phyloP scores from a whole-genome alignment of 257 asterid species.

The Solanum verrucosum region DNA sequence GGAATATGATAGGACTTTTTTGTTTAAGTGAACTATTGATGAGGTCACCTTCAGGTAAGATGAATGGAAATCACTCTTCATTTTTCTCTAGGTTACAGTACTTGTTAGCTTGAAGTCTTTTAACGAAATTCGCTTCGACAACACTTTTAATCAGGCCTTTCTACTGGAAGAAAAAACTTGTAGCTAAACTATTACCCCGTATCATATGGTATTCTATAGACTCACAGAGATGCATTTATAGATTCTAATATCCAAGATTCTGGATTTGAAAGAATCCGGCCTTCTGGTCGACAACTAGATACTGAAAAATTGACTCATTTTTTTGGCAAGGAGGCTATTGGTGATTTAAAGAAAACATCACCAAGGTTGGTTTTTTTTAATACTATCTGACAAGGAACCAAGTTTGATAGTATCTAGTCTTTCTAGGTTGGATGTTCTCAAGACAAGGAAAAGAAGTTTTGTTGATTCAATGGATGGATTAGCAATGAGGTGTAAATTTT shows the following conservation, averaged over 20 bases:
- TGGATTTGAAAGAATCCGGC: conserved; percentile 7
- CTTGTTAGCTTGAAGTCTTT: conserved; percentile 4
- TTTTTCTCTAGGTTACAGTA: too few relatives aligned
- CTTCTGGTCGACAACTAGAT: conserved; percentile 18
- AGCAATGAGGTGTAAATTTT: conserved; percentile 53
- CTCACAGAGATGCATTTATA: background rate
- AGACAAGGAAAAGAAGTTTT: conserved; percentile 38
- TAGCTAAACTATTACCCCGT: conserved; percentile 13
- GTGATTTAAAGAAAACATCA: background rate
- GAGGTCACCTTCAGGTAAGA: too few relatives aligned
- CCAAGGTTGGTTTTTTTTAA: conserved; percentile 36
- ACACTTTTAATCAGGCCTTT: conserved; percentile 16
- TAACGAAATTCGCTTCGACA: conserved; percentile 11
- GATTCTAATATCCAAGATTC: conserved; percentile 21
- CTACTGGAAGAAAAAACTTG: conserved; percentile 6
- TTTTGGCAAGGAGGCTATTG: too few relatives aligned
- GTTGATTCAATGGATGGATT: conserved; percentile 22
- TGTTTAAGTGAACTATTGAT: background rate
- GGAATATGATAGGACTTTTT: too few relatives aligned
- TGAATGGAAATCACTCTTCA: too few relatives aligned
- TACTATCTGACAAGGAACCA: conserved; percentile 4
- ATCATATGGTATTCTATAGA: background rate
- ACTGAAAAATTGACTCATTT: conserved; percentile 2
- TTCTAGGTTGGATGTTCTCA: conserved; percentile 50
- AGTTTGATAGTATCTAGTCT: conserved; percentile 24